Evolutionary conservation across 495 filamentous ascomycete species (phyloP).

Genomic region (Elasticomyces elasticus): DNA sequence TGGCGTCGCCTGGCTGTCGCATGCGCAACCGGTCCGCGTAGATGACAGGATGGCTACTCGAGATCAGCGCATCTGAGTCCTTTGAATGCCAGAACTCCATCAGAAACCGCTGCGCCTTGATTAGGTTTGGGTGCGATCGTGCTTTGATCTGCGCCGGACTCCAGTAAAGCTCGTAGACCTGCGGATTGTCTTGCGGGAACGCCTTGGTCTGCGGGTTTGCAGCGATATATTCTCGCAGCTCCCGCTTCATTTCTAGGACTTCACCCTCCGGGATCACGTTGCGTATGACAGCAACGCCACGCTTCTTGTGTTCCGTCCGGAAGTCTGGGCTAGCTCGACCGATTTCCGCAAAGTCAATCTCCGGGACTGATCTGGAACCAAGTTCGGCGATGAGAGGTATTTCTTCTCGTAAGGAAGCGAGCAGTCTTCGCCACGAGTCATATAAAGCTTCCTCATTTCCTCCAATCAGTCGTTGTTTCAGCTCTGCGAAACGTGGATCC

Average conservation of each 20-base stretch:
- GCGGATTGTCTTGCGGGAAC: conserved; percentile 51
- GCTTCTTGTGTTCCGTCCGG: conserved; percentile 26
- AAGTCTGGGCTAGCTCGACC: conserved; percentile 23
- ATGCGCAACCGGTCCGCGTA: conserved; percentile 84
- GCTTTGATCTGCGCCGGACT: conserved; percentile 64
- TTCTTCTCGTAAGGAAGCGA: conserved; percentile 45
- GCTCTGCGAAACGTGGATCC: conserved; percentile 59
- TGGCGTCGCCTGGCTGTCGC: conserved; percentile 59
- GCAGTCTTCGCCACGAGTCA: conserved; percentile 60
- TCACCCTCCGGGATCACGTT: conserved; percentile 31
- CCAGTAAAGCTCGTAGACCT: conserved; percentile 89
- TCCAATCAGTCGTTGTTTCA: conserved; percentile 56
- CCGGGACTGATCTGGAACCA: conserved; percentile 34
- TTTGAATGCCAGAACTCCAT: conserved; percentile 66
- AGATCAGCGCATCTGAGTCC: conserved; percentile 51
- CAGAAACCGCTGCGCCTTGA: conserved; percentile 59
- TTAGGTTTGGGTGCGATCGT: conserved; percentile 59
- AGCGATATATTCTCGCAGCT: conserved; percentile 30
- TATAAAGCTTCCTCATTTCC: conserved; percentile 53
- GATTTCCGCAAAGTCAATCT: conserved; percentile 32
- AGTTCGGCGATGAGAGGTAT: conserved; percentile 39
- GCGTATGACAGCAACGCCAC: conserved; percentile 33
- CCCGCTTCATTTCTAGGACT: conserved; percentile 31
- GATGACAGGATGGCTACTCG: conserved; percentile 48
- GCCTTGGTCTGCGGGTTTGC: conserved; percentile 36